Evolutionary conservation across 805 yeast genomes (phyloP).

Genomic region (Yarrowia sp.): DNA sequence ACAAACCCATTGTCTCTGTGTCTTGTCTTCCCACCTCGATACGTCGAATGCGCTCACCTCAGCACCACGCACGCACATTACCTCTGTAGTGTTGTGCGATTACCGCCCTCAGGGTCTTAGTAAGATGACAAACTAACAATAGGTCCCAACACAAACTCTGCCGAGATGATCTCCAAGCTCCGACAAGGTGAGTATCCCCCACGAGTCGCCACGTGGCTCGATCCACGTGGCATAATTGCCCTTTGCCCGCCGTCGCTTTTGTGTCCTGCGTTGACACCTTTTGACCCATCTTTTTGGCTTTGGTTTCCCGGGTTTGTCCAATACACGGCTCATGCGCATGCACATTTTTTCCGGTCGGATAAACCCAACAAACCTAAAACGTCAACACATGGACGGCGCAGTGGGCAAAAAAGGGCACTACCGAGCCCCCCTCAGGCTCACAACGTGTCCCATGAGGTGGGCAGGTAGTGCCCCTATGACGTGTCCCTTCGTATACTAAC

Average conservation of each 20-base stretch:
- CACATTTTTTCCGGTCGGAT: constrained; percentile 25
- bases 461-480: background rate
- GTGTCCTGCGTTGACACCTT: background rate
- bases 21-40: background rate
- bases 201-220: background rate
- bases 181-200: constrained; percentile 52
- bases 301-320: constrained; percentile 21
- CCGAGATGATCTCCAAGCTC: constrained; percentile 75
- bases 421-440: background rate
- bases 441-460: background rate
- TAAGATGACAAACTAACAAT: constrained; percentile 26
- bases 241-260: background rate
- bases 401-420: background rate
- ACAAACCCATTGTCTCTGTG: background rate
- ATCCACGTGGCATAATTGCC: background rate
- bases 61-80: background rate
- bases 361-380: constrained; percentile 18
- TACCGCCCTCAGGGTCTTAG: too few relatives aligned
- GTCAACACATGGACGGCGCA: background rate
- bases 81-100: too few relatives aligned
- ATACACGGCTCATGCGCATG: constrained; percentile 23
- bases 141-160: constrained; percentile 91
- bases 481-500: background rate
- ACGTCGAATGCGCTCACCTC: background rate
- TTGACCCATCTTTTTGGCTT: background rate